Conservation (phyloP, 768 basidiomycete species). For the Tylopilus vinaceipallidus region DNA sequence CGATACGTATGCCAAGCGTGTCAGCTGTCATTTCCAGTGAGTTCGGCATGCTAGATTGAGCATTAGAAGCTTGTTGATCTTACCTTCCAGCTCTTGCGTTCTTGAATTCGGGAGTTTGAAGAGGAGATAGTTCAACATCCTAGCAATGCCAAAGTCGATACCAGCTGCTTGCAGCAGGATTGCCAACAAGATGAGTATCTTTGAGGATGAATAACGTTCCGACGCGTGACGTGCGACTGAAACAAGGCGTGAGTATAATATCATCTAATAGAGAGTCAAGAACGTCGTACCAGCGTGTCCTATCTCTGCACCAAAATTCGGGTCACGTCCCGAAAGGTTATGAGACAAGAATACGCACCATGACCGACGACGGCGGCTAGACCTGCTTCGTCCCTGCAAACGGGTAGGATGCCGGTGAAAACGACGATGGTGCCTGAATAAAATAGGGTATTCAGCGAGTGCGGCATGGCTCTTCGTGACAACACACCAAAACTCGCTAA, state of each 20-base stretch:
- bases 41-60: not conserved
- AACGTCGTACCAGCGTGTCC: slow-evolving; percentile 62
- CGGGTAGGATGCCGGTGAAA: slow-evolving; percentile 84
- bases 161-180: slow-evolving; percentile 48
- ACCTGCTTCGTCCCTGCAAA: slow-evolving; percentile 75
- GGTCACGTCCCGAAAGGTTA: not conserved
- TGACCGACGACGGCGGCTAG: slow-evolving; percentile 84
- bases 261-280: not conserved
- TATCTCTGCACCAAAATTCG: slow-evolving; percentile 51
- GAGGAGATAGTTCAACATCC: slow-evolving; percentile 47
- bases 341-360: slow-evolving; percentile 41
- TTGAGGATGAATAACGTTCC: slow-evolving; percentile 44
- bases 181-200: slow-evolving; percentile 39
- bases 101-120: slow-evolving; percentile 82
- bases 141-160: slow-evolving; percentile 52
- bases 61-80: not conserved
- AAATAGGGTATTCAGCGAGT: not conserved
- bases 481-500: slow-evolving; percentile 65
- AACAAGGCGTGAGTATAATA: slow-evolving; percentile 28
- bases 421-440: slow-evolving; percentile 70
- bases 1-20: slow-evolving; percentile 76
- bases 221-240: slow-evolving; percentile 56
- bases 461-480: not conserved
- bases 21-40: slow-evolving; percentile 55
- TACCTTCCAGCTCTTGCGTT: slow-evolving; percentile 78